Evolutionary conservation across 805 yeast species (phyloP).

Genomic region (Naumovozyma castellii): DNA sequence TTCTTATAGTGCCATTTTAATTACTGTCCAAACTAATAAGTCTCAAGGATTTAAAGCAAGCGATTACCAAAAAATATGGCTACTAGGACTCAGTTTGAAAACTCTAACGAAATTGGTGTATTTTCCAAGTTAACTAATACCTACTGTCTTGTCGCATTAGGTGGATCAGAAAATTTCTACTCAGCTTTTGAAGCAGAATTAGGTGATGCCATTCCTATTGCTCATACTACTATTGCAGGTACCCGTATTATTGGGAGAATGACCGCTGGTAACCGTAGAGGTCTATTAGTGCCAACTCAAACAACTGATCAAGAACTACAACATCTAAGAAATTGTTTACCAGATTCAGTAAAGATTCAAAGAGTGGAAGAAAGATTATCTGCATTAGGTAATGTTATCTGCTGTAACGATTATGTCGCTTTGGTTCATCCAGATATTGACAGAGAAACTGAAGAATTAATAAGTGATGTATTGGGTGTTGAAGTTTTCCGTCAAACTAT

Average conservation of each 20-base stretch:
- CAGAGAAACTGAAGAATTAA: constrained; percentile 96
- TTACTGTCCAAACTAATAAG: too few relatives aligned
- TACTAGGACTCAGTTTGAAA: constrained; percentile 70
- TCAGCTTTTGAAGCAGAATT: constrained; percentile 97
- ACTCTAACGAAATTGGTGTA: constrained; percentile 87
- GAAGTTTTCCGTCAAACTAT: constrained; percentile 98
- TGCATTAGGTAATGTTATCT: constrained; percentile 94
- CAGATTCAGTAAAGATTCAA: constrained; percentile 91
- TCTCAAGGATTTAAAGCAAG: too few relatives aligned
- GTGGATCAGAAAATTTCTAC: constrained; percentile 81
- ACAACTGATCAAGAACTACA: constrained; percentile 97
- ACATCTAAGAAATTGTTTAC: constrained; percentile 93
- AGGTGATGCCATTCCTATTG: constrained; percentile 93
- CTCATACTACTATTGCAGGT: constrained; percentile 96
- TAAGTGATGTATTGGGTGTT: constrained; percentile 95
- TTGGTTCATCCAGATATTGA: constrained; percentile 98
- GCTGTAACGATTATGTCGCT: constrained; percentile 98
- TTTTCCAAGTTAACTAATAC: constrained; percentile 92
- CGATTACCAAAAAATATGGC: constrained; percentile 50
- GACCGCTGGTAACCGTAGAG: constrained; percentile 98
- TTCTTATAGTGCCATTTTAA: too few relatives aligned
- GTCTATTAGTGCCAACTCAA: constrained; percentile 91
- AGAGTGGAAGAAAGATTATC: constrained; percentile 96
- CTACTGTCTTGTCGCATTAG: constrained; percentile 91
- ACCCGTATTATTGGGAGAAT: constrained; percentile 95